Evolutionary conservation across 2,329 filamentous ascomycete genomes (phyloP).

Genomic region (Aureobasidium leucospermi): DNA sequence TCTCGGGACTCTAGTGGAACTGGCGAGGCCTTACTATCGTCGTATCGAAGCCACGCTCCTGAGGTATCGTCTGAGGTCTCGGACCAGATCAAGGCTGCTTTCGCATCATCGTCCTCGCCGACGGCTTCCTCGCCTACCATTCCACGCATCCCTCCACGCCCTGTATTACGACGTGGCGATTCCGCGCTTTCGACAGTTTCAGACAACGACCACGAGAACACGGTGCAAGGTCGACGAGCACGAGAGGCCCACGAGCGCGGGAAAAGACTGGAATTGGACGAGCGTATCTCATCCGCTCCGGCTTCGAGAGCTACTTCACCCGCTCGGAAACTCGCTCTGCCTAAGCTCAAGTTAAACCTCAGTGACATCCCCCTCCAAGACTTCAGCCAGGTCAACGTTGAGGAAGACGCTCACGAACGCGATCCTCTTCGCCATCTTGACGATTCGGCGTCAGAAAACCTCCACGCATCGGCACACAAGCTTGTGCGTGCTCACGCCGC

Average conservation of each 20-base stretch:
- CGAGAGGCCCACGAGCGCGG: constrained; percentile 28
- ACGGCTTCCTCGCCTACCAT: constrained; percentile 1
- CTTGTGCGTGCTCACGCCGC: constrained; percentile 36
- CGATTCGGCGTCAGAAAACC: constrained; percentile 11
- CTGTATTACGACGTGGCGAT: constrained; percentile 15
- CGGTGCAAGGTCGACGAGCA: constrained; percentile 18
- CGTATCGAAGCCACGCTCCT: constrained; percentile 10
- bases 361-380: constrained; percentile 25
- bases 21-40: neutral
- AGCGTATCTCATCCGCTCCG: constrained; percentile 23
- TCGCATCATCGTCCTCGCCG: neutral
- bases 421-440: constrained; percentile 14
- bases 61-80: constrained; percentile 14
- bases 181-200: constrained; percentile 9
- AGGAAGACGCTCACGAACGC: constrained; percentile 27
- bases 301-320: constrained; percentile 26
- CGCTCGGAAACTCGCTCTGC: neutral
- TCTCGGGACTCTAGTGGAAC: constrained; percentile 1
- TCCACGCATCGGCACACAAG: constrained; percentile 36
- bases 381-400: constrained; percentile 14
- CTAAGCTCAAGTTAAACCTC: constrained; percentile 14
- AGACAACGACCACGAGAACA: constrained; percentile 10
- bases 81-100: constrained; percentile 14
- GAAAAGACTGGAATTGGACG: constrained; percentile 27
- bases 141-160: constrained; percentile 7